These are phyloP conservation scores for Candida krabiensis DNA, from an alignment of 805 yeast genomes.

Conservation along the genomic window DNA sequence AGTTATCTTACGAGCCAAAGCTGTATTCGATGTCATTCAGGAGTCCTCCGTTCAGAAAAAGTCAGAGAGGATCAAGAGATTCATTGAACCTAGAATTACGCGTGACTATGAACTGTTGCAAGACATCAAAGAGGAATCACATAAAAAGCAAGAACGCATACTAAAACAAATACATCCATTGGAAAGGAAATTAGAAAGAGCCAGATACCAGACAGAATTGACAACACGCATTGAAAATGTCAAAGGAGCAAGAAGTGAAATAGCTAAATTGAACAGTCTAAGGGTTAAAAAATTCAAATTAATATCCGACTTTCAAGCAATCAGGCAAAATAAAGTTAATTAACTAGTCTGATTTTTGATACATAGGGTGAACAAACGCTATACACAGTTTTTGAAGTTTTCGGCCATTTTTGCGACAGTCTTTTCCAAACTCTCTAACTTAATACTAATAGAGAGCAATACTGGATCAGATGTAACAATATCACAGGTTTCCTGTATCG, in stretches of 20 bases:
- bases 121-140: conserved; percentile 31
- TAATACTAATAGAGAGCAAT: conserved; percentile 59
- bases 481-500: conserved; percentile 57
- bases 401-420: conserved; percentile 35
- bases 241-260: conserved; percentile 25
- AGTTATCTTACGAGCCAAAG: conserved; percentile 41
- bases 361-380: too few species aligned
- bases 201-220: conserved; percentile 46
- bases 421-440: conserved; percentile 61
- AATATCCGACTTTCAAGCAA: conserved; percentile 2
- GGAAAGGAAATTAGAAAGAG: conserved; percentile 31
- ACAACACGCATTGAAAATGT: conserved; percentile 32
- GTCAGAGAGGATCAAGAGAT: conserved; percentile 35
- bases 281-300: conserved; percentile 15
- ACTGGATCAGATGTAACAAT: conserved; percentile 70
- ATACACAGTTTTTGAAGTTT: conserved; percentile 22
- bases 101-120: conserved; percentile 31
- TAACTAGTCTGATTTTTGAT: not conserved
- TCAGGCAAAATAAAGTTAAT: not conserved
- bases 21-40: conserved; percentile 52
- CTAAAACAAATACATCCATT: conserved; percentile 20
- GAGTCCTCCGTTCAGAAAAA: conserved; percentile 46
- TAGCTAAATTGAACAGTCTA: conserved; percentile 20
- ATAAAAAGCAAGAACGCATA: conserved; percentile 39
- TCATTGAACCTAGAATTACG: conserved; percentile 43